A percentile compares a stretch with the other conserved stretches of the same genome.
These are phyloP conservation scores for Selenicereus undatus DNA, from an alignment of 148 eudicot genomes.

Conservation along the genomic window DNA sequence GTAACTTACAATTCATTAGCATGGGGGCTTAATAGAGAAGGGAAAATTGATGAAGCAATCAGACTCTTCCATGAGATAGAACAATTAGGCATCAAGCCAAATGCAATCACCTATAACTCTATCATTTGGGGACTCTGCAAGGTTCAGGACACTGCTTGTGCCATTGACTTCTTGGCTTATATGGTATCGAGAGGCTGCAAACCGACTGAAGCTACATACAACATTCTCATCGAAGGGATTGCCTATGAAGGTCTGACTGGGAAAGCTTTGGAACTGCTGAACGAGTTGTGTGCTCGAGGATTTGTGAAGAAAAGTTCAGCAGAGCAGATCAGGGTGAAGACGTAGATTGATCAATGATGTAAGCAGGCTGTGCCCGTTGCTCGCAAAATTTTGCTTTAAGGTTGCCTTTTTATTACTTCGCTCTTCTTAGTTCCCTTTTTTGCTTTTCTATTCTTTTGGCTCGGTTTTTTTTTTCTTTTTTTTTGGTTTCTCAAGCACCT, in stretches of 20 bases:
- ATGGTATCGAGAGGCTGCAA: conserved; percentile 57
- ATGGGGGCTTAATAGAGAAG: conserved; percentile 55
- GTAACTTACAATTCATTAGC: conserved; percentile 49
- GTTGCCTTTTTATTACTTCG: too few relatives aligned
- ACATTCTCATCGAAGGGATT: conserved; percentile 53
- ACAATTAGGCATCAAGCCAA: conserved; percentile 47
- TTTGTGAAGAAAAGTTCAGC: conserved; percentile 34
- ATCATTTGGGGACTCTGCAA: conserved; percentile 61
- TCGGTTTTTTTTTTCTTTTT: neutral
- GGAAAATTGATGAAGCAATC: conserved; percentile 54
- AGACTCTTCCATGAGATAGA: conserved; percentile 44
- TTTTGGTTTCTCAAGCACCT: too few relatives aligned
- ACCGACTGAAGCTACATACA: conserved; percentile 57
- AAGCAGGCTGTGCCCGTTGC: too few relatives aligned
- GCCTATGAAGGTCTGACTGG: conserved; percentile 52
- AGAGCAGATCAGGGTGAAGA: conserved; percentile 19
- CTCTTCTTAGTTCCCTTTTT: too few relatives aligned
- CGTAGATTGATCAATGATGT: conserved; percentile 9
- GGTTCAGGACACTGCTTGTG: conserved; percentile 46
- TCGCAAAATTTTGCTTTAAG: neutral
- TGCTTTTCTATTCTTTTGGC: too few relatives aligned
- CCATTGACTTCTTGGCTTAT: conserved; percentile 50
- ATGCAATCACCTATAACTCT: conserved; percentile 48
- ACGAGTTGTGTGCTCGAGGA: conserved; percentile 46
- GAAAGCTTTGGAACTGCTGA: conserved; percentile 51